Conservation (phyloP, 2,329 filamentous ascomycete species). For the Xylariaceae sp. region DNA sequence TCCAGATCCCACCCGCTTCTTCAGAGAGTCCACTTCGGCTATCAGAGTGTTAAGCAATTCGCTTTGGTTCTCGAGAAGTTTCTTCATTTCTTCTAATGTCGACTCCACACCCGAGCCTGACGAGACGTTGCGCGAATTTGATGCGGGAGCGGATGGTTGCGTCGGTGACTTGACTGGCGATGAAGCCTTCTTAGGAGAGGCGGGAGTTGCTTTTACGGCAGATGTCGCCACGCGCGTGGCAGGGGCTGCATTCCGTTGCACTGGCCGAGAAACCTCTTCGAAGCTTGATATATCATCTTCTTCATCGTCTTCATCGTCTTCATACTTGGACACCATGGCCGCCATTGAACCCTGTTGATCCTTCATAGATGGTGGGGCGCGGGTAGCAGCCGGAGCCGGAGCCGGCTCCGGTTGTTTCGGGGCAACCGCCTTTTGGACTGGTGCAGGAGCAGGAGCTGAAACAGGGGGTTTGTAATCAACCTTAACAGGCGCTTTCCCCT, state of each 20-base stretch:
- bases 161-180: constrained; percentile 42
- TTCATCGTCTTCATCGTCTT: constrained; percentile 63
- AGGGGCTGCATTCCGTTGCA: constrained; percentile 51
- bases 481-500: constrained; percentile 76
- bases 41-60: constrained; percentile 69
- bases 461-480: constrained; percentile 64
- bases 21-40: constrained; percentile 73
- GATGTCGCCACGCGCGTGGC: constrained; percentile 26
- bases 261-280: constrained; percentile 76
- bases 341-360: constrained; percentile 87
- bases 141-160: constrained; percentile 29
- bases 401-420: constrained; percentile 52
- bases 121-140: constrained; percentile 30
- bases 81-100: constrained; percentile 70
- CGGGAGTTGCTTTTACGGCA: constrained; percentile 35
- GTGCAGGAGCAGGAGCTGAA: constrained; percentile 40
- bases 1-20: constrained; percentile 65
- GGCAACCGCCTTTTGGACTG: constrained; percentile 44
- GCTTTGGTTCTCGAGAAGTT: constrained; percentile 72
- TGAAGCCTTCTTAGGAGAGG: constrained; percentile 40
- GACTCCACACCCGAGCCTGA: constrained; percentile 54
- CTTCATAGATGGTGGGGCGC: constrained; percentile 67
- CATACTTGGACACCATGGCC: constrained; percentile 79
- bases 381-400: constrained; percentile 46
- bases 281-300: constrained; percentile 74